Base-by-base conservation (phyloP, 176 grass and related monocot species). In the Zoysia pacifica region DNA sequence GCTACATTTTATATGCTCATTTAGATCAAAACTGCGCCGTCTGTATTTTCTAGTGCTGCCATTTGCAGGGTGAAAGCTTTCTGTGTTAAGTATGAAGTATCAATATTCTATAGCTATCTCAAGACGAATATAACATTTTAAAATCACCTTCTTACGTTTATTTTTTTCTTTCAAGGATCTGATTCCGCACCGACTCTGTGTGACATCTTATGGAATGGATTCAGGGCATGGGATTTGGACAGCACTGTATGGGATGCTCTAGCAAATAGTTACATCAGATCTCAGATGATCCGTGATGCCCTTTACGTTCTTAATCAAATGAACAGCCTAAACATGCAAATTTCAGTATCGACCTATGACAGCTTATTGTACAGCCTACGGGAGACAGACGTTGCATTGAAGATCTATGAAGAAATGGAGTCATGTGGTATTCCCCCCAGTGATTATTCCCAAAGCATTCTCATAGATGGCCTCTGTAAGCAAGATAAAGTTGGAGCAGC, bases 391-490 rank as follows among this genome's bases (percentile, higher is more conserved):
- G 44, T 93, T 49, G 91, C 65, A 50, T 77, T 74, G 75, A 65
- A 92, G 47, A 49, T 93, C 81, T 94, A 90, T 80, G 50, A 93
- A 82, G 70, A 91, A 79, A 92, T 92, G 80, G 88, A 93, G 76
- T 85, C 88, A 45, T 65, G 73, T 66, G 90, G 90, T 60, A 41
- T 95, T 48, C 48, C 77, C 60, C 90, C 78, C 50, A 91, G 86
- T 6, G 84, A 85, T 76, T 80, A 93, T 62, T 94, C 92, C 7
- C 84, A 86, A 66, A 62, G 69, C 54, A 86, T 99, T 85, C 36
- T 95, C 65, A 84, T 99, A 37, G 73, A 94, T 67, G 89, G 90
- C 42, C 96, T 95, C 60, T 99, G 90, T 82, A 99, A 91, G 84
- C 83, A 90, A 86, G 76, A 81, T 75, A 99, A 83, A 79, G 42